Evolutionary conservation across 768 basidiomycete genomes (phyloP).

Genomic region (Russula griseocarnosa): DNA sequence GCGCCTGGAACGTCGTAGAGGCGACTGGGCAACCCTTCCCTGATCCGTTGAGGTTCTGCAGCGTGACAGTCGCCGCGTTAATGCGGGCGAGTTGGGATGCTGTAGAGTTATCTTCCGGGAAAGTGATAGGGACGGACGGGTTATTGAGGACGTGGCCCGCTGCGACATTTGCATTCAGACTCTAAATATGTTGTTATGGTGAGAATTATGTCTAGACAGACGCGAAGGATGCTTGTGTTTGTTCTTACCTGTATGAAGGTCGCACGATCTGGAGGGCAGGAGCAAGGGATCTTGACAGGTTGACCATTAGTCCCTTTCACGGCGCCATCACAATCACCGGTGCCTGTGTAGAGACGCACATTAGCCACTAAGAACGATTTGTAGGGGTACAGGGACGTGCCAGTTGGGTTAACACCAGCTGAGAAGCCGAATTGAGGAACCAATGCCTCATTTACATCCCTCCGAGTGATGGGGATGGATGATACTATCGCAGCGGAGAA

Average conservation of each 20-base stretch:
- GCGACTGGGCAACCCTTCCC: conserved; percentile 63
- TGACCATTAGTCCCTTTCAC: conserved; percentile 53
- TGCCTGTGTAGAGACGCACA: conserved; percentile 36
- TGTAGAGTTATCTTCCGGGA: conserved; percentile 43
- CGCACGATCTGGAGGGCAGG: conserved; percentile 55
- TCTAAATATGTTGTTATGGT: background rate
- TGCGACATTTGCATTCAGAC: conserved; percentile 19
- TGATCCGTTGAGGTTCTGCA: conserved; percentile 67
- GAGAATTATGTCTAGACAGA: background rate
- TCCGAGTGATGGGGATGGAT: conserved; percentile 13
- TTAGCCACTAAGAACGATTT: background rate
- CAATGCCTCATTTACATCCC: conserved; percentile 18
- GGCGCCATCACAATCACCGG: conserved; percentile 65
- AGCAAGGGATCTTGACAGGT: conserved; percentile 58
- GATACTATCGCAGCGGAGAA: conserved; percentile 8
- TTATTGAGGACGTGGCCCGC: conserved; percentile 21
- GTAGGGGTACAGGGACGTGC: conserved; percentile 34
- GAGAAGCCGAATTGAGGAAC: conserved; percentile 52
- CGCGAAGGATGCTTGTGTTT: background rate
- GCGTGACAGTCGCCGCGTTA: conserved; percentile 54
- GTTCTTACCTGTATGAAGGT: conserved; percentile 48
- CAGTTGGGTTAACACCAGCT: conserved; percentile 58
- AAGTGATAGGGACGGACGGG: conserved; percentile 33
- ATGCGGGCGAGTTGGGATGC: conserved; percentile 44
- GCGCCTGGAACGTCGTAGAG: conserved; percentile 54